Conservation (phyloP, 1,139 yeast genomes). For the Yamadazyma friedrichii region DNA sequence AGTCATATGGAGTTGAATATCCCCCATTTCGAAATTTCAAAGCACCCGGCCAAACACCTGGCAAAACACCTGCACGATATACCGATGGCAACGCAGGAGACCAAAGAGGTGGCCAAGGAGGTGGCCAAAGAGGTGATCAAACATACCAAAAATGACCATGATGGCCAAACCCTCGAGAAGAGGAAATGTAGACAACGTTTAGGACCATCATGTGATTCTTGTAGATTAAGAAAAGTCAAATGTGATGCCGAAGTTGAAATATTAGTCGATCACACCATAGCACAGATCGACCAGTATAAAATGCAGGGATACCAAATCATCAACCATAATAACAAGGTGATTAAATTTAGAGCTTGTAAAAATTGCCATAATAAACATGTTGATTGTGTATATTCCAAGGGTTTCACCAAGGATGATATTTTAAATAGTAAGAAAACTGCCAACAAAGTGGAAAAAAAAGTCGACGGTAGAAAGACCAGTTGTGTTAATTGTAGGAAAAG, state of each 20-base stretch:
- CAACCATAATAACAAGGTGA: constrained; percentile 33
- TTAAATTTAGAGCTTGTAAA: constrained; percentile 50
- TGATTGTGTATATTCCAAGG: constrained; percentile 53
- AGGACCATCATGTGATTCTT: constrained; percentile 76
- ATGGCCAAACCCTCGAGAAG: not conserved
- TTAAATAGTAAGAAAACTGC: constrained; percentile 22
- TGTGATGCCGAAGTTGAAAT: constrained; percentile 63
- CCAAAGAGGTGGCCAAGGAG: too few relatives aligned
- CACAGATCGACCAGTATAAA: constrained; percentile 5
- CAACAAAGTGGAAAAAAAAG: constrained; percentile 13
- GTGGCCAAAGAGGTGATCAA: too few relatives aligned
- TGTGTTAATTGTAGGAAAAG: constrained; percentile 38
- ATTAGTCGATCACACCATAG: constrained; percentile 10
- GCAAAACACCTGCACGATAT: too few relatives aligned
- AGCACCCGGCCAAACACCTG: too few relatives aligned
- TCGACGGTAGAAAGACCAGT: constrained; percentile 28
- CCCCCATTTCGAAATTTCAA: too few relatives aligned
- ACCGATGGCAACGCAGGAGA: not conserved
- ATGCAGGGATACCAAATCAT: constrained; percentile 14
- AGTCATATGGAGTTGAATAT: not conserved
- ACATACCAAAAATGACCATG: too few relatives aligned
- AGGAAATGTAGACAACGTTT: constrained; percentile 56
- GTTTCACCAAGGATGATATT: constrained; percentile 60
- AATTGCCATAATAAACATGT: constrained; percentile 47
- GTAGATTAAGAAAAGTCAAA: constrained; percentile 70